Evolutionary conservation across 73 alveolate genomes (phyloP), one percentile per base, ranked within the genome.

Genomic region (Symbiodinium pilosum): DNA sequence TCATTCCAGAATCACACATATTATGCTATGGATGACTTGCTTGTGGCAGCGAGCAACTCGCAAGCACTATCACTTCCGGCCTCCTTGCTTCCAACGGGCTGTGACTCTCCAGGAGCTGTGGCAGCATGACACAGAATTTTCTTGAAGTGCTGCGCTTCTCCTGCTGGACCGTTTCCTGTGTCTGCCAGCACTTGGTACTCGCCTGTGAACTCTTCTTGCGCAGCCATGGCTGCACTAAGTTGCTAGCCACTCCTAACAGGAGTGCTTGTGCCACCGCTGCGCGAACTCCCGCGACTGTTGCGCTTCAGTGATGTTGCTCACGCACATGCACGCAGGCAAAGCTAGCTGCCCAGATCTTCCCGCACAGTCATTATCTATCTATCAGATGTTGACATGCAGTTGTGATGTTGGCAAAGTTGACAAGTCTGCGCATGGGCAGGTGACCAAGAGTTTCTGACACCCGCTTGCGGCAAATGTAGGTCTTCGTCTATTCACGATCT

Each of bases 91-190:
- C 87, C 47, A 3, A 32, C 12, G 51, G 43, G 9, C 87, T 77
- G 87, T 51, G 47, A 38, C 26, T 18, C 87, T 39, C 87, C 87
- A 64, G 81, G 39, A 64, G 44, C 24, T 9, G 87, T 77, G n/a
- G 87, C 87, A 21, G 36, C 47, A 38, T 39, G 87, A 40, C 73
- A 73, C 83, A 92, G 34, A 40, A 92, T 92, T 83, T 75, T 42
- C 86, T 75, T 92, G 92, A 92, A 92, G 64, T 43, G 98, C 59
- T 92, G 75, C 16, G 96, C 96, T 84, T 92, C 98, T 44, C 43
- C 98, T 20, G 92, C 86, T 71, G 69, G 47, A 12, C 69, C 83
- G 36, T 51, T 36, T 56, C 38, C 95, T 4, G 85, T 83, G 69
- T 89, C 95, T 28, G 87, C 75, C 24, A 89, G 86, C 9, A 87